Conservation (phyloP, 116 monocot genomes). For the Thalassia testudinum region DNA sequence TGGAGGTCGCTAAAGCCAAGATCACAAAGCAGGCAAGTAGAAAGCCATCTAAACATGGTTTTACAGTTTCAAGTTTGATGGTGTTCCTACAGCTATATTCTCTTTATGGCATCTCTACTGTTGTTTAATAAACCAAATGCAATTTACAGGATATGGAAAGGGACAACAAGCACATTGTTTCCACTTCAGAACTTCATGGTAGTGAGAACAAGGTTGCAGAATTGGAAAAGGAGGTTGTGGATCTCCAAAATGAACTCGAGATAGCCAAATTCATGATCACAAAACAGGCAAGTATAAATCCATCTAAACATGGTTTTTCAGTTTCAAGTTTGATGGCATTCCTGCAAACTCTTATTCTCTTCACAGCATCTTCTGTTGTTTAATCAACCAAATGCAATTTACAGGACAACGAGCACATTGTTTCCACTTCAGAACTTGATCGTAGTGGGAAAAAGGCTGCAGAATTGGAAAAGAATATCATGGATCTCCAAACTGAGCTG, state of each 20-base stretch:
- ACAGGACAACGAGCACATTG: slow-evolving; percentile 12
- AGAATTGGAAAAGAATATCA: slow-evolving; percentile 31
- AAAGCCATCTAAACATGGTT: not conserved
- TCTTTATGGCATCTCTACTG: too few species aligned
- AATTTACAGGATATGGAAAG: too few species aligned
- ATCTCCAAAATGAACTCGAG: slow-evolving; percentile 40
- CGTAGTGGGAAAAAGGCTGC: not conserved
- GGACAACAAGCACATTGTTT: slow-evolving; percentile 9
- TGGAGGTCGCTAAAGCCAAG: slow-evolving; percentile 10
- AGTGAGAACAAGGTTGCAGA: slow-evolving; percentile 7
- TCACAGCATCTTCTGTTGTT: not conserved
- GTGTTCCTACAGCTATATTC: too few species aligned
- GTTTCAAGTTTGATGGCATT: too few species aligned
- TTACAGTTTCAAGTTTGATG: not conserved
- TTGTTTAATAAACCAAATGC: too few species aligned
- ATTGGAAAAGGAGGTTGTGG: slow-evolving; percentile 25
- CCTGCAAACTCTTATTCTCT: not conserved
- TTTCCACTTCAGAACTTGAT: slow-evolving; percentile 16
- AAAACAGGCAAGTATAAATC: slow-evolving; percentile 20
- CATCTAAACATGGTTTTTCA: too few species aligned
- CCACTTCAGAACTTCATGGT: slow-evolving; percentile 14
- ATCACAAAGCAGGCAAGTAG: not conserved
- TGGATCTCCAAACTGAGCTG: slow-evolving; percentile 38
- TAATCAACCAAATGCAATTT: not conserved
- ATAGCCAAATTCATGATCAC: slow-evolving; percentile 5